Percentiles rank a stretch among this genome's conserved stretches.
phyloP scores from a whole-genome alignment of 2,329 filamentous ascomycete species.

The Stemphylium vesicarium region DNA sequence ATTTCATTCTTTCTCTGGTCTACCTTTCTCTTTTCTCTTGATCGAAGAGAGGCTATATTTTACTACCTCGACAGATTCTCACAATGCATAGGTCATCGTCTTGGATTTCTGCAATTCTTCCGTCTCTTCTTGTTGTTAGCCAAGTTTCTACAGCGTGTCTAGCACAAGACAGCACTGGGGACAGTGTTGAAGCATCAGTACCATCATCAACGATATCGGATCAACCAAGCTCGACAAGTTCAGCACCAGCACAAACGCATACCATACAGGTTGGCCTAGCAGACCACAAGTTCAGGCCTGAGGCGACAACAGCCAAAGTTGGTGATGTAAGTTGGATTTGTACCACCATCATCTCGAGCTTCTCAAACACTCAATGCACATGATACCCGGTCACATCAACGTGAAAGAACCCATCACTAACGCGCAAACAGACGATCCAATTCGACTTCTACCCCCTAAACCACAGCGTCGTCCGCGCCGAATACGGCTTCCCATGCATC shows the following conservation, averaged over 20 bases:
- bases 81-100: background rate
- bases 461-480: conserved; percentile 52
- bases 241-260: conserved; percentile 31
- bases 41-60: background rate
- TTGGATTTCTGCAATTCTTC: background rate
- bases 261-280: conserved; percentile 48
- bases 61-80: background rate
- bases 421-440: conserved; percentile 37
- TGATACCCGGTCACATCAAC: too few relatives aligned
- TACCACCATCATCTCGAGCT: background rate
- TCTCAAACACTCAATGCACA: background rate
- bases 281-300: conserved; percentile 48
- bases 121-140: background rate
- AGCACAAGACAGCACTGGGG: conserved; percentile 9
- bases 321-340: conserved; percentile 43
- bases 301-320: conserved; percentile 44
- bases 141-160: conserved; percentile 11
- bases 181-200: background rate
- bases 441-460: conserved; percentile 53
- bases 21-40: background rate
- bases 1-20: background rate
- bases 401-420: conserved; percentile 1
- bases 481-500: conserved; percentile 50
- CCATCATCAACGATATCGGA: conserved; percentile 7
- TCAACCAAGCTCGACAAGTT: conserved; percentile 17